Percentiles rank a stretch among this genome's conserved stretches.
Conservation (phyloP, 345 rosid species). For the Microcos paniculata region DNA sequence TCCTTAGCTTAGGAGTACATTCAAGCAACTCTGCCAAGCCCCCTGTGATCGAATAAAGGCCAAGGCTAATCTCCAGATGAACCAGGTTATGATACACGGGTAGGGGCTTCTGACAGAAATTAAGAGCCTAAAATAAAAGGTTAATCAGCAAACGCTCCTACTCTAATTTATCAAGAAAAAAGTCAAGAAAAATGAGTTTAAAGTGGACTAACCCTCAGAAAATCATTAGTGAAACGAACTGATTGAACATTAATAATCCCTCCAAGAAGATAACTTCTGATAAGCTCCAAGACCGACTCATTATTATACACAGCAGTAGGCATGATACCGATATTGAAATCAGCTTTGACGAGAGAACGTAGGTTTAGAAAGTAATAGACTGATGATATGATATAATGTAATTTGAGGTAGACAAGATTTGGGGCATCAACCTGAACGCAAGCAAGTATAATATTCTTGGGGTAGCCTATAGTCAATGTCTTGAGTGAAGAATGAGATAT, state of each 20-base stretch:
- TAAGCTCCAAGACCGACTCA: neutral
- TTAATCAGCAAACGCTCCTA: too few relatives aligned
- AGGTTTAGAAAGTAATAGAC: neutral
- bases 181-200: too few relatives aligned
- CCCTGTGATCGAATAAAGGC: neutral
- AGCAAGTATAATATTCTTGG: too few relatives aligned
- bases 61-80: neutral
- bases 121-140: neutral
- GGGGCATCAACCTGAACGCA: neutral
- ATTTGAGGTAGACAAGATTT: neutral
- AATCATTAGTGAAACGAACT: neutral
- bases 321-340: too few relatives aligned
- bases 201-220: neutral
- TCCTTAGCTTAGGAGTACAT: neutral
- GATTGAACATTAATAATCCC: neutral
- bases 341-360: neutral
- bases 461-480: neutral
- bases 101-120: neutral
- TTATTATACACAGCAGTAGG: too few relatives aligned
- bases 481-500: neutral
- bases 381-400: neutral
- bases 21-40: neutral
- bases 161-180: too few relatives aligned
- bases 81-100: neutral
- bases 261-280: neutral